Percentiles rank a stretch among this genome's conserved stretches.
Conservation (phyloP, 495 filamentous ascomycete genomes). For the Hypoxylon rickii region DNA sequence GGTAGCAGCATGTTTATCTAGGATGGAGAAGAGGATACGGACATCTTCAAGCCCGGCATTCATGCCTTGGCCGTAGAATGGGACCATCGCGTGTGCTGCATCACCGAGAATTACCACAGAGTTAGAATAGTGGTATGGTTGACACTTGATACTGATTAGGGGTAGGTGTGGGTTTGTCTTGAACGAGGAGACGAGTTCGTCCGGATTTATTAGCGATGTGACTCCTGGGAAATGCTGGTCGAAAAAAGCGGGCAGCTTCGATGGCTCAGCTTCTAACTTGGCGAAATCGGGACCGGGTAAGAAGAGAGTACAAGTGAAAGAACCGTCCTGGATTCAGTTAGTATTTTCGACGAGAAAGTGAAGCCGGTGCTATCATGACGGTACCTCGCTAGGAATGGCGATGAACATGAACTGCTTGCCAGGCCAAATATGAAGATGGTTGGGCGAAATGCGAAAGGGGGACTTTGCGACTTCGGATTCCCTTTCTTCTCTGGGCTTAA, state of each 20-base stretch:
- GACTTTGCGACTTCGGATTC: slow-evolving; percentile 48
- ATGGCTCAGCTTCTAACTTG: slow-evolving; percentile 59
- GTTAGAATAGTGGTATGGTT: slow-evolving; percentile 77
- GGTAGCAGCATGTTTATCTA: slow-evolving; percentile 63
- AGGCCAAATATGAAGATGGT: slow-evolving; percentile 98
- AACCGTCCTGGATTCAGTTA: slow-evolving; percentile 63
- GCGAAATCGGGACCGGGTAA: slow-evolving; percentile 66
- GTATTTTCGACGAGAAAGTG: too few species aligned
- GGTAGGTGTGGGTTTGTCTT: slow-evolving; percentile 82
- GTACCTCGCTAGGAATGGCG: slow-evolving; percentile 78
- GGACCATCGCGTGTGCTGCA: slow-evolving; percentile 96
- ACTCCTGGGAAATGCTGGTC: slow-evolving; percentile 84
- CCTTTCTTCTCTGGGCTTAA: slow-evolving; percentile 50
- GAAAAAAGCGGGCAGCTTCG: slow-evolving; percentile 71
- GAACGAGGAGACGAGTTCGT: slow-evolving; percentile 73
- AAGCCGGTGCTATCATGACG: slow-evolving; percentile 9
- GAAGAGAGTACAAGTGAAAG: slow-evolving; percentile 96
- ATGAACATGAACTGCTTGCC: slow-evolving; percentile 96
- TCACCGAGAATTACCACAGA: slow-evolving; percentile 89
- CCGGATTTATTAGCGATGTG: slow-evolving; percentile 73
- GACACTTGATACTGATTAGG: slow-evolving; percentile 89
- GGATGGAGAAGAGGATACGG: slow-evolving; percentile 72
- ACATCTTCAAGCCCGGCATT: slow-evolving; percentile 88
- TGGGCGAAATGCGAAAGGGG: slow-evolving; percentile 78
- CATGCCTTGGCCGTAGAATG: slow-evolving; percentile 91